Evolutionary conservation across 2,329 filamentous ascomycete genomes (phyloP), one percentile per base, ranked within the genome.

Genomic region (Fusarium austroafricanum): DNA sequence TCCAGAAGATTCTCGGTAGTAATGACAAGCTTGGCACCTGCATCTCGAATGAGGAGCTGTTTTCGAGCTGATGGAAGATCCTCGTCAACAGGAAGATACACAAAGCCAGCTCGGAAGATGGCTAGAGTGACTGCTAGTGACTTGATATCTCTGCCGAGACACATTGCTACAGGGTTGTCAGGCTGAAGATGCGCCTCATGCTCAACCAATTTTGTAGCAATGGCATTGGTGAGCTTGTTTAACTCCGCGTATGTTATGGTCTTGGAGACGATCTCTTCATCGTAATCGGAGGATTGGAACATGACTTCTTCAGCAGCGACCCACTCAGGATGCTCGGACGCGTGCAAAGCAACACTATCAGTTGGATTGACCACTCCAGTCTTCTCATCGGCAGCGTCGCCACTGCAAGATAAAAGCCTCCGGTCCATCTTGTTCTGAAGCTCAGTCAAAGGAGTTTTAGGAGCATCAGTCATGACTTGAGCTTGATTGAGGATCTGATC

Each of bases 11-110:
- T 51, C 0, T 64, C 23, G 1, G 57, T 64, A 17, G 63, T 46
- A 1, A 67, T 26, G 23, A 59, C 26, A 1, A 67, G 33, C 6
- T 39, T 67, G 1, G 57, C 64, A 5, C 59, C 47, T 0, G 57
- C 64, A 9, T 67, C 64, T 4, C 38, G 33, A 37, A 67, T 51
- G 4, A 67, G 51, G 1, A 67, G 64, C 21, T 63, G 43, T n/a
- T 67, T 67, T 0, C 64, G 20, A 15, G 64, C 46, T 1, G 52
- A 10, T 0, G 64, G 64, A 0, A 67, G 8, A 18, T 58, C 63
- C 1, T 58, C 51, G 2, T 67, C 64, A 0, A 67, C 51, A 0
- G 64, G 64, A 3, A 67, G 50, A 28, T 67, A 67, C 0, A 67
- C 17, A 1, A 50, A 46, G 0, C 64, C 63, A 10, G 42, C 37